Evolutionary conservation across 768 basidiomycete species (phyloP).

Genomic region (Lepiota brunneoincarnata): DNA sequence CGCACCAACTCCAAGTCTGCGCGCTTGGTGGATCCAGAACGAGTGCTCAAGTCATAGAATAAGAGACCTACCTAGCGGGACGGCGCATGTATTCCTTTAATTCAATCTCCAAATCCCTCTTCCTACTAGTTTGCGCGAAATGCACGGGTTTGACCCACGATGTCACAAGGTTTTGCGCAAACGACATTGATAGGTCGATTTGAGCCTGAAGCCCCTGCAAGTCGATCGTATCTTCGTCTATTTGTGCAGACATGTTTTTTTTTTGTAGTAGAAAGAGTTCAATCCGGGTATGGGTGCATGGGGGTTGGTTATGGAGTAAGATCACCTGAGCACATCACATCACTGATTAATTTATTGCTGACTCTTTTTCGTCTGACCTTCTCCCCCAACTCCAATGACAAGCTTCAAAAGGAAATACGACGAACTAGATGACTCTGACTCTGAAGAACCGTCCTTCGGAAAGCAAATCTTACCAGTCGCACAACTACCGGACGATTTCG

Average conservation of each 20-base stretch:
- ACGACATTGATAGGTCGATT: slow-evolving; percentile 77
- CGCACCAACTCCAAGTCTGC: slow-evolving; percentile 76
- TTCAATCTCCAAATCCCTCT: slow-evolving; percentile 45
- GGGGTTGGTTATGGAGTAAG: not conserved
- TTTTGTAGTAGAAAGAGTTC: not conserved
- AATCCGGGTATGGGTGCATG: not conserved
- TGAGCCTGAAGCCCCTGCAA: slow-evolving; percentile 74
- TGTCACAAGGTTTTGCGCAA: slow-evolving; percentile 67
- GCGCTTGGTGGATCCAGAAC: not conserved
- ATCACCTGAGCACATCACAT: slow-evolving; percentile 7
- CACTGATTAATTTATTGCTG: not conserved
- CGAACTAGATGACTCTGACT: slow-evolving; percentile 48
- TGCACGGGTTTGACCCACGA: slow-evolving; percentile 72
- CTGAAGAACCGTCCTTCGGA: slow-evolving; percentile 61
- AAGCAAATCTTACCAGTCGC: slow-evolving; percentile 81
- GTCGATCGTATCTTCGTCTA: slow-evolving; percentile 59
- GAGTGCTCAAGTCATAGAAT: slow-evolving; percentile 9
- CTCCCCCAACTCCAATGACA: not conserved
- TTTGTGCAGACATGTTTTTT: slow-evolving; percentile 20
- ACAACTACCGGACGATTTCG: slow-evolving; percentile 66
- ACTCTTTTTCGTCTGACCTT: not conserved
- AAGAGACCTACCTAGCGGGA: slow-evolving; percentile 61
- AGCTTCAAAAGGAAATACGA: slow-evolving; percentile 49
- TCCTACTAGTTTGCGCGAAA: slow-evolving; percentile 31
- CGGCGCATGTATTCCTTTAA: slow-evolving; percentile 65